Conservation (phyloP, 129 eudicot genomes). For the Artemisia annua region DNA sequence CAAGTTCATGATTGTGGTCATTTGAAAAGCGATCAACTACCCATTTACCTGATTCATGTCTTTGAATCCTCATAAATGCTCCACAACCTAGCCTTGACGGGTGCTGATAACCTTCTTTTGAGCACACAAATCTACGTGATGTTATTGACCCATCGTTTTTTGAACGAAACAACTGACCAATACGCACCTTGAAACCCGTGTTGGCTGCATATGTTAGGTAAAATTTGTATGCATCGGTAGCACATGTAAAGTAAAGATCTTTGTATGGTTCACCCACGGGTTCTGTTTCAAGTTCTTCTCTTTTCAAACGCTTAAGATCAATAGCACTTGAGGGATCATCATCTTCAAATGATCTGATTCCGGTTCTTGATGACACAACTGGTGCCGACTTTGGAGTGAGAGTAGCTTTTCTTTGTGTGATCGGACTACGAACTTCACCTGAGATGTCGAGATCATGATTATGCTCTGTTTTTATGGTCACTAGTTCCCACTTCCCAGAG, state of each 20-base stretch:
- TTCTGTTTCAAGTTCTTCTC: conserved; percentile 49
- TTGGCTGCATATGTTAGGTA: conserved; percentile 64
- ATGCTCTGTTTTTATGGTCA: conserved; percentile 77
- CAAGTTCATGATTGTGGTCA: conserved; percentile 79
- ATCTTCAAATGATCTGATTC: conserved; percentile 72
- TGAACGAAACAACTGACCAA: conserved; percentile 84
- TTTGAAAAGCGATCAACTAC: conserved; percentile 78
- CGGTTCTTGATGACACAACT: conserved; percentile 59
- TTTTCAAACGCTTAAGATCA: conserved; percentile 71
- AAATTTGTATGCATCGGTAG: conserved; percentile 73
- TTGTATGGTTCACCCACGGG: conserved; percentile 64
- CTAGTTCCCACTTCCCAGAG: conserved; percentile 80
- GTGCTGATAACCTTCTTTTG: conserved; percentile 90
- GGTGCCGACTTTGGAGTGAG: conserved; percentile 49
- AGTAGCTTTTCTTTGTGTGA: conserved; percentile 51
- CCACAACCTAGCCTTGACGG: conserved; percentile 93
- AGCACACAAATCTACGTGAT: conserved; percentile 85
- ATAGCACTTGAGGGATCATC: conserved; percentile 62
- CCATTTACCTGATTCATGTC: conserved; percentile 79
- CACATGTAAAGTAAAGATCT: conserved; percentile 68
- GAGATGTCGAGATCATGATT: conserved; percentile 73
- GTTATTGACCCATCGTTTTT: conserved; percentile 84
- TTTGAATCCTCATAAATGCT: conserved; percentile 88
- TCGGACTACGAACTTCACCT: conserved; percentile 51
- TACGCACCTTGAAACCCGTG: conserved; percentile 68